Evolutionary conservation across 108 stramenopile species (phyloP).

Genomic region (Cyclotella sp.): DNA sequence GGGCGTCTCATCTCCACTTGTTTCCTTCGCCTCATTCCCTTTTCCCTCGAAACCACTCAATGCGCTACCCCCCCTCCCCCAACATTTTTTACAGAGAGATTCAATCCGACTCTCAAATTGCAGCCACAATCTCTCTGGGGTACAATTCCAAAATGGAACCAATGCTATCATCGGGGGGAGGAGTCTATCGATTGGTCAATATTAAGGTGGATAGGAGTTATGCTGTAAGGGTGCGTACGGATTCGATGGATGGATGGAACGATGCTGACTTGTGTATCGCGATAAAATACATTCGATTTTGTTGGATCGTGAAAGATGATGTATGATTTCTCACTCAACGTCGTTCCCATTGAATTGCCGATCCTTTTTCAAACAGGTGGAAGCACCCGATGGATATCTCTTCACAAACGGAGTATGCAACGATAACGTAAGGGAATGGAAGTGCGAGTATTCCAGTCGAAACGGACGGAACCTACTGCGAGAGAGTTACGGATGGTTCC

Average conservation of each 20-base stretch:
- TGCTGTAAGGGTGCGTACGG: neutral
- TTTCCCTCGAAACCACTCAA: neutral
- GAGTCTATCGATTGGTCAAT: constrained; percentile 7
- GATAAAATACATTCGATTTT: neutral
- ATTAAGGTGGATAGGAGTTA: constrained; percentile 10
- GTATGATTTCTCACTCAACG: neutral
- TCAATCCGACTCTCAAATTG: neutral
- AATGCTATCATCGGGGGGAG: constrained; percentile 1
- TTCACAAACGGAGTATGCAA: constrained; percentile 36
- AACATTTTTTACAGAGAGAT: neutral
- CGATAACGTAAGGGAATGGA: constrained; percentile 21
- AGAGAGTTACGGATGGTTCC: neutral
- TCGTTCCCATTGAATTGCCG: neutral
- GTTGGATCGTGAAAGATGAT: neutral
- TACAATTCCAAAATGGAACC: constrained; percentile 10
- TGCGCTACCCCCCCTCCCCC: neutral
- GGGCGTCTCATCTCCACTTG: neutral
- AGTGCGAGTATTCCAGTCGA: constrained; percentile 6
- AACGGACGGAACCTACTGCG: neutral
- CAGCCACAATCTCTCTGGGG: neutral
- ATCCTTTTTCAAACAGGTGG: constrained; percentile 10
- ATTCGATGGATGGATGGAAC: neutral
- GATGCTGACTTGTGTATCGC: neutral
- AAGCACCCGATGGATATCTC: constrained; percentile 19
- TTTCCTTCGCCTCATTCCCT: too few species aligned